These are phyloP conservation scores for Yamadazyma laniorum DNA, from an alignment of 805 yeast species.

Conservation along the genomic window DNA sequence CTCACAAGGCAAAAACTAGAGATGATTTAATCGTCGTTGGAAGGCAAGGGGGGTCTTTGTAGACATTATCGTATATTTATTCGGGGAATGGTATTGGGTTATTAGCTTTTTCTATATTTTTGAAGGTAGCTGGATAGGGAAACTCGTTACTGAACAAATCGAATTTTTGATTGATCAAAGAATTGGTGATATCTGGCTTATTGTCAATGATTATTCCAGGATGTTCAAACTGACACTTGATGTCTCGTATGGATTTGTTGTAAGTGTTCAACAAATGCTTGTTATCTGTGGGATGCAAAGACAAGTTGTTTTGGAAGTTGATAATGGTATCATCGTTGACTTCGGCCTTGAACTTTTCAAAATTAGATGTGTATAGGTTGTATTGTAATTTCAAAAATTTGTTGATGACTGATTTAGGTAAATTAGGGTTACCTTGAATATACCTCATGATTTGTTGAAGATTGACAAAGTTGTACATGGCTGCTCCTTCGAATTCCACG, in stretches of 20 bases:
- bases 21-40: conserved; percentile 66
- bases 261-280: conserved; percentile 20
- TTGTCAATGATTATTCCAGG: conserved; percentile 36
- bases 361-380: conserved; percentile 19
- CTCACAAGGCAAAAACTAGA: conserved; percentile 51
- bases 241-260: neutral
- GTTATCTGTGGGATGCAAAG: conserved; percentile 29
- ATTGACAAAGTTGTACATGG: conserved; percentile 42
- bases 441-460: conserved; percentile 45
- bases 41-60: conserved; percentile 44
- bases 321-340: conserved; percentile 16
- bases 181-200: conserved; percentile 35
- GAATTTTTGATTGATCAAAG: conserved; percentile 20
- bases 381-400: conserved; percentile 21
- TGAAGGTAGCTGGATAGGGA: conserved; percentile 53
- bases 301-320: conserved; percentile 19
- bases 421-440: conserved; percentile 42
- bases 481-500: conserved; percentile 50
- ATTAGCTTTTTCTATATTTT: conserved; percentile 63
- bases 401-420: conserved; percentile 51
- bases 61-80: conserved; percentile 1
- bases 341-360: conserved; percentile 6
- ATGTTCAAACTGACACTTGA: conserved; percentile 9
- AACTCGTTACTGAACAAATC: conserved; percentile 19
- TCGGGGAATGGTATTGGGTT: conserved; percentile 5